Evolutionary conservation across 352 stramenopile genomes (phyloP), one percentile per base, ranked within the genome.

Genomic region (Globisporangium apiculatum): DNA sequence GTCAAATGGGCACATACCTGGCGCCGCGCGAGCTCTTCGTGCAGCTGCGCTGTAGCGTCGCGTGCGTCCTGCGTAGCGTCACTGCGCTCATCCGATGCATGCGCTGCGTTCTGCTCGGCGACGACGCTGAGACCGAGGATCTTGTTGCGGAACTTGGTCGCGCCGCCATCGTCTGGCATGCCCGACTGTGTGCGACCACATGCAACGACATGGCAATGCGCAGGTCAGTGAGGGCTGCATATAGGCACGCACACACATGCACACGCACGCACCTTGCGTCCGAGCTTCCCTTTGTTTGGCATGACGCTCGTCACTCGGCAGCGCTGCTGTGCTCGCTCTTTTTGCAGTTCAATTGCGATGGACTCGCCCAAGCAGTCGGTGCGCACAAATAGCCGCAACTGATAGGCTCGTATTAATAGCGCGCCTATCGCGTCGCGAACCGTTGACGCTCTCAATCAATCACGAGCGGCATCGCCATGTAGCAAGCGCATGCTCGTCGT

Each of bases 1-100:
- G 24, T 2, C 24, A 31, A 31, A 31, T 31, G 24, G 24, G 24
- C 1, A 31, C 24, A 31, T 10, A 79, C 71, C 63, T 89, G 76
- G 58, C 78, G 74, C 37, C 78, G 74, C 3, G 65, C 63, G 10
- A 91, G 67, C 36, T 91, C 76, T 42, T 85, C 71, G 43, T 89
- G 76, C 31, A 89, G 62, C 43, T 89, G 73, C 7, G 71, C 59
- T 5, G 83, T 54, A n/a, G 76, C 63, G n/a, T 87, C 76, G 12
- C 69, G 76, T 35, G 75, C 70, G 8, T 73, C 61, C 45, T 71
- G 60, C 5, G 42, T 12, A 7, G 14, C 4, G 1, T 89, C 70
- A 8, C 58, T 53, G 0, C 53, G 62, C 17, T 74, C 64, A 12
- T 73, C 69, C 17, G 58, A 58, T 24, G 70, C 63, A 24, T 63